Evolutionary conservation across 2,329 filamentous ascomycete genomes (phyloP).

Genomic region (Cladosporium sp.): DNA sequence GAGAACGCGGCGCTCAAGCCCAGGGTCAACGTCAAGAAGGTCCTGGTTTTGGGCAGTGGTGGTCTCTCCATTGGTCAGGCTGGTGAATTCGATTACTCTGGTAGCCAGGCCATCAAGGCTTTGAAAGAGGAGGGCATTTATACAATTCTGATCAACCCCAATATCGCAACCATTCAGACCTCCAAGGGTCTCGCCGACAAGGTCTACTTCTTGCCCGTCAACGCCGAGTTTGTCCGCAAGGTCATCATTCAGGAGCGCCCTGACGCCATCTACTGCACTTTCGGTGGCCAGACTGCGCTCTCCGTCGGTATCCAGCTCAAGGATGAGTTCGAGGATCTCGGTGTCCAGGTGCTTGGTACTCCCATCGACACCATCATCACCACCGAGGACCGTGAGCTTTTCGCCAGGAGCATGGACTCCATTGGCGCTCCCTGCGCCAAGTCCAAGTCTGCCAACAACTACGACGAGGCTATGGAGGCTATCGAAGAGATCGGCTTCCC

Average conservation of each 20-base stretch:
- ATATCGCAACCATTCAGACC: conserved; percentile 98
- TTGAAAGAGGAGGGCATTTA: conserved; percentile 98
- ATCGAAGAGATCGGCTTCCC: conserved; percentile 93
- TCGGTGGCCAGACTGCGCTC: conserved; percentile 96
- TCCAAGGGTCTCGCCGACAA: conserved; percentile 97
- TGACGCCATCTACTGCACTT: conserved; percentile 96
- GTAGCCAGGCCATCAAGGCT: conserved; percentile 97
- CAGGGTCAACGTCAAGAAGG: conserved; percentile 85
- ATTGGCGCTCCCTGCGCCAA: conserved; percentile 98
- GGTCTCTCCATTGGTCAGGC: conserved; percentile 97
- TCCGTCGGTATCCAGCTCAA: conserved; percentile 96
- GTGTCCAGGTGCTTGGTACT: conserved; percentile 91
- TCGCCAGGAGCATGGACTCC: conserved; percentile 96
- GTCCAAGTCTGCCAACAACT: conserved; percentile 85
- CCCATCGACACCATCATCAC: conserved; percentile 98
- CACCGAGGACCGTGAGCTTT: conserved; percentile 95
- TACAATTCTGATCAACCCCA: conserved; percentile 97
- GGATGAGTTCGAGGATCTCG: conserved; percentile 90
- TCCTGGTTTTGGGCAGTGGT: conserved; percentile 88
- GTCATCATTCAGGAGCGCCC: conserved; percentile 93
- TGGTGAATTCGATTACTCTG: conserved; percentile 98
- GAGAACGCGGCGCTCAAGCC: conserved; percentile 78
- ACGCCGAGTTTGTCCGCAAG: conserved; percentile 94
- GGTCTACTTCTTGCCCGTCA: conserved; percentile 97
- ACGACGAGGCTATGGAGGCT: conserved; percentile 84